A percentile compares a stretch with the other conserved stretches of the same genome.
These are phyloP conservation scores for Penicillium ochrochloron DNA, from an alignment of 495 filamentous ascomycete species.

Conservation along the genomic window DNA sequence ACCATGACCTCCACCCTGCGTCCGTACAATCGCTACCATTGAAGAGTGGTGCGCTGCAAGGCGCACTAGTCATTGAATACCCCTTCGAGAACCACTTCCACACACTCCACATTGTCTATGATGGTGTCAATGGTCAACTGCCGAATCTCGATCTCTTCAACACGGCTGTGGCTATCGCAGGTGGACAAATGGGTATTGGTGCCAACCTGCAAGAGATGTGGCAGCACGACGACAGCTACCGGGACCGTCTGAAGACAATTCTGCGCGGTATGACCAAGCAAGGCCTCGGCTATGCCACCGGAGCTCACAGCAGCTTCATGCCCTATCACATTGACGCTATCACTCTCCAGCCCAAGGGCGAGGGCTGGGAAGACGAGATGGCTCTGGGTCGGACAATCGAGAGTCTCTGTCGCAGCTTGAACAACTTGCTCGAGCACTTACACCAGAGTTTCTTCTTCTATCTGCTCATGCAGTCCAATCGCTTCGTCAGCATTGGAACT, in stretches of 20 bases:
- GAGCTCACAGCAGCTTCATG: conserved; percentile 93
- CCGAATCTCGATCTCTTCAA: conserved; percentile 97
- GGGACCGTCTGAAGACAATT: conserved; percentile 84
- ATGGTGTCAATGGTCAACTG: conserved; percentile 94
- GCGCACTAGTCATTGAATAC: conserved; percentile 92
- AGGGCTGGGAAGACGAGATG: conserved; percentile 98
- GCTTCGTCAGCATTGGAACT: conserved; percentile 97
- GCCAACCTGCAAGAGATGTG: conserved; percentile 84
- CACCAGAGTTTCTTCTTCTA: conserved; percentile 99
- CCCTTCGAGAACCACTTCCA: conserved; percentile 82
- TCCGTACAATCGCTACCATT: conserved; percentile 78
- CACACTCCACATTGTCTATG: conserved; percentile 87
- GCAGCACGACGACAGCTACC: conserved; percentile 80
- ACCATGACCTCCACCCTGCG: conserved; percentile 81
- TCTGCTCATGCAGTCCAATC: conserved; percentile 82
- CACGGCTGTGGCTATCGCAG: conserved; percentile 84
- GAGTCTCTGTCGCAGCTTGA: conserved; percentile 86
- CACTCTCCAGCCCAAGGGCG: conserved; percentile 84
- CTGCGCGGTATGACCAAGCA: conserved; percentile 92
- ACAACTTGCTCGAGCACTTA: conserved; percentile 94
- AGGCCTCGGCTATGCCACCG: conserved; percentile 85
- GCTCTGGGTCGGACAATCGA: conserved; percentile 87
- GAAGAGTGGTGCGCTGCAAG: conserved; percentile 92
- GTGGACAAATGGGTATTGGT: conserved; percentile 89
- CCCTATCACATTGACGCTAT: conserved; percentile 98